These are phyloP conservation scores for Alternaria triticimaculans DNA, from an alignment of 2,329 filamentous ascomycete genomes.

Conservation along the genomic window DNA sequence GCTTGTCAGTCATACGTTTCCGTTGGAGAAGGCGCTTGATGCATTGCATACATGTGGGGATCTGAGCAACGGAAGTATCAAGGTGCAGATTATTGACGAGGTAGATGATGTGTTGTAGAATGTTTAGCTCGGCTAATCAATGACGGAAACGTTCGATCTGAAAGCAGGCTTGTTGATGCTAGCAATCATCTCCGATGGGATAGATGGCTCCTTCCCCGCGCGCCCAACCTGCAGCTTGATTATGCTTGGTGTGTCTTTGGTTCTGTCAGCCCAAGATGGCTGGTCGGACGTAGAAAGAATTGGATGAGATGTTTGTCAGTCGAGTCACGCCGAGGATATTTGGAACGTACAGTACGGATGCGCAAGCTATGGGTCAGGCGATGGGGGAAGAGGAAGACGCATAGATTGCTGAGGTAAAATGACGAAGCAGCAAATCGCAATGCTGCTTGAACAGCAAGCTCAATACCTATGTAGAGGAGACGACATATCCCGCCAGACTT, in stretches of 20 bases:
- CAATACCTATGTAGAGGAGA: background rate
- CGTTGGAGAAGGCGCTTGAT: slow-evolving; percentile 66
- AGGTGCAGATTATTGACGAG: slow-evolving; percentile 65
- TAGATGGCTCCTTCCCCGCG: too few species aligned
- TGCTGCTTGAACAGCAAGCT: background rate
- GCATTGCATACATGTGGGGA: slow-evolving; percentile 63
- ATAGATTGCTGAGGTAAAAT: background rate
- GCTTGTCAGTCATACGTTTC: slow-evolving; percentile 68
- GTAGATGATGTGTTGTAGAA: slow-evolving; percentile 32
- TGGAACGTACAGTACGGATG: background rate
- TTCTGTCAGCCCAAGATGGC: too few species aligned
- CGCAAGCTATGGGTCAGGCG: background rate
- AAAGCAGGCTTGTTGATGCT: too few species aligned
- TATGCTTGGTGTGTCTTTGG: too few species aligned
- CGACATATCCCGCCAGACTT: background rate
- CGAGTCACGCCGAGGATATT: background rate
- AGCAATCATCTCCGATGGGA: too few species aligned
- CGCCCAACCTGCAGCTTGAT: too few species aligned
- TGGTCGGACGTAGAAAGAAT: too few species aligned
- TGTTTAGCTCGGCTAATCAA: background rate
- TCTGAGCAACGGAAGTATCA: slow-evolving; percentile 62
- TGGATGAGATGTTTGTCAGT: background rate
- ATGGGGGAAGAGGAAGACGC: background rate
- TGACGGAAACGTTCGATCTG: too few species aligned
- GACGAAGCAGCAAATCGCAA: background rate